phyloP scores from a whole-genome alignment of 352 stramenopile species.

The Pseudoperonospora humuli region DNA sequence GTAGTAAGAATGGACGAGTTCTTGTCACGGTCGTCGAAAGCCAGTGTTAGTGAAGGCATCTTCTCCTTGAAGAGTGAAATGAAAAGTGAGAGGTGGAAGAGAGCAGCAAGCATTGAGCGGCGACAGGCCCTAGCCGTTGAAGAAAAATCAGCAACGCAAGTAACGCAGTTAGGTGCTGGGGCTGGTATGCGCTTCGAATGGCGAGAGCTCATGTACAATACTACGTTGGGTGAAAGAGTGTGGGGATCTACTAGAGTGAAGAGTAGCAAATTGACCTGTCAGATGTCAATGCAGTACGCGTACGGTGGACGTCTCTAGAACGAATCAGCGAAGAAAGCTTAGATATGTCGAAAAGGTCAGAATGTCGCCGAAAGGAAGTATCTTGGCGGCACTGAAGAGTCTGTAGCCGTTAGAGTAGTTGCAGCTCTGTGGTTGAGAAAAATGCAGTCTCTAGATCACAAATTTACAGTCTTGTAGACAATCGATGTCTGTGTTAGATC shows the following conservation, averaged over 20 bases:
- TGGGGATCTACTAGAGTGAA: neutral
- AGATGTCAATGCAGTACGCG: too few species aligned
- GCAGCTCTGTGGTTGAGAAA: neutral
- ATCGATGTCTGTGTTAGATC: too few species aligned
- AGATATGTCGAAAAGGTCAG: neutral
- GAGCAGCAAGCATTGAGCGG: neutral
- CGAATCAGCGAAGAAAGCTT: too few species aligned
- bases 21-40: slow-evolving; percentile 7
- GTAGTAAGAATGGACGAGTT: slow-evolving; percentile 19
- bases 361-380: neutral
- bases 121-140: slow-evolving; percentile 2
- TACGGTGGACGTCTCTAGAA: too few species aligned
- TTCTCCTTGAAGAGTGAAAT: slow-evolving; percentile 1
- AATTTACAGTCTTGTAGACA: too few species aligned
- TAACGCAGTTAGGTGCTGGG: slow-evolving; percentile 10
- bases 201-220: slow-evolving; percentile 13
- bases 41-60: slow-evolving; percentile 9
- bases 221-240: too few species aligned
- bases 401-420: neutral
- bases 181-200: too few species aligned
- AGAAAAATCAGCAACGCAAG: slow-evolving; percentile 21
- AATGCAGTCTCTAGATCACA: neutral
- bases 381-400: neutral
- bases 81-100: slow-evolving; percentile 12
- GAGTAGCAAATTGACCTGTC: neutral